These are phyloP conservation scores for Fusarium sp. DNA, from an alignment of 2,329 filamentous ascomycete genomes.

Conservation along the genomic window DNA sequence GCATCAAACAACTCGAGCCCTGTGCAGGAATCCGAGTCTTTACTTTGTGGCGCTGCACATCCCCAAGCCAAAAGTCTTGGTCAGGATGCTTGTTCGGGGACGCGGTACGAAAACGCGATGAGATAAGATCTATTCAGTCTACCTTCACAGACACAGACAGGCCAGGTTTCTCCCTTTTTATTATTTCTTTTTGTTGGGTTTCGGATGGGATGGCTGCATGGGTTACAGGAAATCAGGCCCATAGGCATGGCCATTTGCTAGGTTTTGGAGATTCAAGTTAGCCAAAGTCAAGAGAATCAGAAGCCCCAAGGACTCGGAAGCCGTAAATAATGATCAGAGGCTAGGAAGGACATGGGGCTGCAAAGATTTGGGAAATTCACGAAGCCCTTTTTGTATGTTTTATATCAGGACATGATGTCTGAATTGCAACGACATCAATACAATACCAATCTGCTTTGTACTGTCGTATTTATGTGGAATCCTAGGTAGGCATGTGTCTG, in stretches of 20 bases:
- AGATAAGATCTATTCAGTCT: constrained; percentile 28
- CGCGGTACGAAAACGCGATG: constrained; percentile 35
- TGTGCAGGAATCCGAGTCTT: constrained; percentile 34
- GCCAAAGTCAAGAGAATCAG: constrained; percentile 15
- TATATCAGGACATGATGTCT: constrained; percentile 39
- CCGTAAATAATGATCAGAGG: constrained; percentile 13
- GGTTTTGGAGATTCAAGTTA: constrained; percentile 39
- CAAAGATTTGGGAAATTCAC: constrained; percentile 26
- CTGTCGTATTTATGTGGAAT: background rate
- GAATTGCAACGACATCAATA: constrained; percentile 21
- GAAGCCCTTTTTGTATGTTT: constrained; percentile 44
- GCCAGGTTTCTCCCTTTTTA: constrained; percentile 16
- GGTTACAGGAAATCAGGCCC: constrained; percentile 30
- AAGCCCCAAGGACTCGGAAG: constrained; percentile 4
- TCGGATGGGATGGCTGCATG: constrained; percentile 24
- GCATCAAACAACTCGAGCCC: constrained; percentile 14
- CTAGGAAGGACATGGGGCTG: constrained; percentile 19
- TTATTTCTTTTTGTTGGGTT: constrained; percentile 35
- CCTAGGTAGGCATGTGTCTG: background rate
- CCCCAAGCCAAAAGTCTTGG: constrained; percentile 19
- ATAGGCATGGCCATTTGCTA: constrained; percentile 15
- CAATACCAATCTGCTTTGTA: constrained; percentile 10
- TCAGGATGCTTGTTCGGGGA: constrained; percentile 17
- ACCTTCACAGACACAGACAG: constrained; percentile 8
- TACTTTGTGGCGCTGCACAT: constrained; percentile 36